A percentile compares a stretch with the other conserved stretches of the same genome.
phyloP scores from a whole-genome alignment of 352 stramenopile genomes.

The Pilasporangium apinafurcum region DNA sequence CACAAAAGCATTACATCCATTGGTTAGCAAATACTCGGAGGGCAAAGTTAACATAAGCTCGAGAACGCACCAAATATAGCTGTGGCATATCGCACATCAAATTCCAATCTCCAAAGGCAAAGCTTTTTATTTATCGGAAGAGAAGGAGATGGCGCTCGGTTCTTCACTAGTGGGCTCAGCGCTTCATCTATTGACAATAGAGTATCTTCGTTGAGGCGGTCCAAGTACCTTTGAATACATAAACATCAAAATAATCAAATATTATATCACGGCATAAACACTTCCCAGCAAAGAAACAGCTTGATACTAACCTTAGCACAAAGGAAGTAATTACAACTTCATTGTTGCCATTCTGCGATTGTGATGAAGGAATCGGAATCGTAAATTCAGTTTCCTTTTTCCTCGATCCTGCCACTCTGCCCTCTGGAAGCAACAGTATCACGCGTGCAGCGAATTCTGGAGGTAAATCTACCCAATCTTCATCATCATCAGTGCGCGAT shows the following conservation, averaged over 20 bases:
- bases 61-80: constrained; percentile 37
- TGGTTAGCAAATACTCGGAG: background rate
- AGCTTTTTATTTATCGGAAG: constrained; percentile 8
- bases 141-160: too few species aligned
- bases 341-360: background rate
- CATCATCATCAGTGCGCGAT: constrained; percentile 37
- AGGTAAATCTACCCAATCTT: constrained; percentile 60
- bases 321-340: constrained; percentile 51
- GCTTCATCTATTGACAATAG: constrained; percentile 1
- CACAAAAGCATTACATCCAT: background rate
- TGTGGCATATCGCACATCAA: constrained; percentile 61
- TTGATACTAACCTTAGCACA: constrained; percentile 27
- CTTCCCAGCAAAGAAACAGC: background rate
- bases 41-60: background rate
- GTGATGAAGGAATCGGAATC: constrained; percentile 18
- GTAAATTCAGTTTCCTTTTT: constrained; percentile 70
- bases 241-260: background rate
- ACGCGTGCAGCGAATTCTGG: constrained; percentile 65
- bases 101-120: constrained; percentile 71
- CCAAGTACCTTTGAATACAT: constrained; percentile 24
- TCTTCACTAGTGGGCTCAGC: background rate
- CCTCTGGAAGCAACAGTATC: constrained; percentile 58
- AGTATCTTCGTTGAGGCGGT: constrained; percentile 28
- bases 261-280: too few species aligned
- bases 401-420: constrained; percentile 38